Evolutionary conservation across 2,329 filamentous ascomycete genomes (phyloP).

Genomic region (Clonostachys rhizophaga): DNA sequence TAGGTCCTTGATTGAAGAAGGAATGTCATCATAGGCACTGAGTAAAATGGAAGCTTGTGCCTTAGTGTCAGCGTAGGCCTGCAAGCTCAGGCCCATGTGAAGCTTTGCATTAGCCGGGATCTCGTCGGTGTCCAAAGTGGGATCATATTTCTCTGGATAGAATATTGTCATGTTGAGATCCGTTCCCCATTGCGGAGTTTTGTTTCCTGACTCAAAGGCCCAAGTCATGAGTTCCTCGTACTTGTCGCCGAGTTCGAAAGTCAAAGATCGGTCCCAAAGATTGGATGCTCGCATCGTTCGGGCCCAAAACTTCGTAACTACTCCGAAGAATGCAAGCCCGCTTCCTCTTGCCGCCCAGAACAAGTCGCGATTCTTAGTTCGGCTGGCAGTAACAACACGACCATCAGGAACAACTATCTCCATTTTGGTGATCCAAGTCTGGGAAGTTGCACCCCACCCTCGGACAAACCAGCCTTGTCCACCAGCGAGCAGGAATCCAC

Average conservation of each 20-base stretch:
- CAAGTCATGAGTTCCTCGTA: neutral
- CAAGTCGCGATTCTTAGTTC: constrained; percentile 35
- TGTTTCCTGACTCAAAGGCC: too few relatives aligned
- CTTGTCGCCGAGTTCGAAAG: neutral
- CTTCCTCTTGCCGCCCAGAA: constrained; percentile 46
- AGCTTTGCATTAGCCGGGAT: neutral
- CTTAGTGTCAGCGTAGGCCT: too few relatives aligned
- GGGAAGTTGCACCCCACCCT: constrained; percentile 15
- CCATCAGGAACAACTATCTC: constrained; percentile 41
- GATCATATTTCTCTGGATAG: constrained; percentile 1
- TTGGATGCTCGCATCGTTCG: neutral
- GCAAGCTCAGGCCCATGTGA: too few relatives aligned
- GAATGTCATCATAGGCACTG: too few relatives aligned
- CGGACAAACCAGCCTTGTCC: constrained; percentile 18
- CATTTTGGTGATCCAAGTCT: constrained; percentile 31
- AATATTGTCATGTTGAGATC: constrained; percentile 1
- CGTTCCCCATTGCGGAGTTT: neutral
- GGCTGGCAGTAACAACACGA: constrained; percentile 29
- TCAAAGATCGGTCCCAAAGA: neutral
- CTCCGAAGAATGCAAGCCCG: constrained; percentile 34
- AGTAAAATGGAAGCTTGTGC: too few relatives aligned
- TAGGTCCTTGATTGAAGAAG: neutral
- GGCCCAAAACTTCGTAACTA: constrained; percentile 16
- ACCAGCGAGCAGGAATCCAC: constrained; percentile 17
- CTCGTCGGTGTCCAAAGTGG: neutral